Evolutionary conservation across 1,284 basidiomycete genomes (phyloP), one percentile per base, ranked within the genome.

Genomic region (Porphyrellus sp.): DNA sequence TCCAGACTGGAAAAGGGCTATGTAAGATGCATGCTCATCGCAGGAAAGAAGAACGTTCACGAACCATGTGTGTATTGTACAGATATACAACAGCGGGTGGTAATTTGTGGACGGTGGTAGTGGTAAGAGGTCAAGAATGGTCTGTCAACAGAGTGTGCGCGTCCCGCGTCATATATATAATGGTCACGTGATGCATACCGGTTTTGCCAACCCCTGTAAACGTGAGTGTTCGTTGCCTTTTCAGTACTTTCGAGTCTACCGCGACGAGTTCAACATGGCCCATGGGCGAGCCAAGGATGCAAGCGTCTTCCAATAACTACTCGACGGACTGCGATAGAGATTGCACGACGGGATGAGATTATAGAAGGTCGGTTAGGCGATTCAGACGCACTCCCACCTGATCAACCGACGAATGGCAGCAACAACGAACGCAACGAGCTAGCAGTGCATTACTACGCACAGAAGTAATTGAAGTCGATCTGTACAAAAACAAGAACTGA

Each of bases 131-230:
- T 65, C 59, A 77, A 78, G 74, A 70, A 52, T 51, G 57, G 62
- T 68, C 56, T 49, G 70, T 75, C 71, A 78, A 74, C 72, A 72
- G 74, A 67, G 41, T 52, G 31, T 23, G 61, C 61, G 61, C 59
- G 63, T 60, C 54, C 55, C 60, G 64, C 64, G 67, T 60, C 53
- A 59, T 59, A 60, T 60, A 65, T 67, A 66, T 70, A 70, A 62
- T 62, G 67, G 68, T 74, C 76, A 74, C 73, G 75, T 77, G 77
- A 77, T 67, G 57, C 52, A 62, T 58, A 48, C 59, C 68, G 25
- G 15, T 51, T 54, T 54, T 54, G 51, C 28, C 11, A 34, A n/a
- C 40, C 35, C 44, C 44, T 52, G 27, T 37, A 18, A 21, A 7
- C 41, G 34, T 45, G 25, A 1, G 4, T 18, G 33, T 24, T 1